Conservation (phyloP, 179 eudicot species). For the Beta corolliflora region DNA sequence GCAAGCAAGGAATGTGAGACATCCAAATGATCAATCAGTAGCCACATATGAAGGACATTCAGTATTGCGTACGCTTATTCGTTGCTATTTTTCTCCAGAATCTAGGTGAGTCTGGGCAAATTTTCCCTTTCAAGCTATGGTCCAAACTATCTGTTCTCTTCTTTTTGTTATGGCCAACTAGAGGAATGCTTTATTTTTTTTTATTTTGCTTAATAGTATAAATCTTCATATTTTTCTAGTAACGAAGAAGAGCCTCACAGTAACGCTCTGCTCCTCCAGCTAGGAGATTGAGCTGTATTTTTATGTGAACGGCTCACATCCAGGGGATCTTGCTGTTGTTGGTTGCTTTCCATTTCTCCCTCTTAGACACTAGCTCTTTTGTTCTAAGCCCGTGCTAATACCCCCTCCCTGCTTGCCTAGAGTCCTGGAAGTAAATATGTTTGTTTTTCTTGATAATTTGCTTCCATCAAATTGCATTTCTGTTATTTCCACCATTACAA, state of each 20-base stretch:
- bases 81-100: slow-evolving; percentile 83
- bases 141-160: neutral
- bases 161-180: slow-evolving; percentile 1
- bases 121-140: neutral
- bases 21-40: slow-evolving; percentile 69
- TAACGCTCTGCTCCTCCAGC: neutral
- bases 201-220: neutral
- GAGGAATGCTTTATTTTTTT: neutral
- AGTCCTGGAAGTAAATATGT: too few relatives aligned
- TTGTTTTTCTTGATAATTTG: neutral
- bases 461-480: neutral
- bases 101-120: slow-evolving; percentile 40
- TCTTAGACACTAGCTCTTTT: too few relatives aligned
- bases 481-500: neutral
- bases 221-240: neutral
- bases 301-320: neutral
- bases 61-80: slow-evolving; percentile 79
- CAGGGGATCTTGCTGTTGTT: neutral
- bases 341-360: neutral
- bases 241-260: neutral
- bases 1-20: slow-evolving; percentile 43
- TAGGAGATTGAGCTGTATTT: neutral
- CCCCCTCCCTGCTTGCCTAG: too few relatives aligned
- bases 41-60: slow-evolving; percentile 76
- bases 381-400: too few relatives aligned